Evolutionary conservation across 179 eudicot genomes (phyloP), one percentile per base, ranked within the genome.

Genomic region (Silene noctiflora): DNA sequence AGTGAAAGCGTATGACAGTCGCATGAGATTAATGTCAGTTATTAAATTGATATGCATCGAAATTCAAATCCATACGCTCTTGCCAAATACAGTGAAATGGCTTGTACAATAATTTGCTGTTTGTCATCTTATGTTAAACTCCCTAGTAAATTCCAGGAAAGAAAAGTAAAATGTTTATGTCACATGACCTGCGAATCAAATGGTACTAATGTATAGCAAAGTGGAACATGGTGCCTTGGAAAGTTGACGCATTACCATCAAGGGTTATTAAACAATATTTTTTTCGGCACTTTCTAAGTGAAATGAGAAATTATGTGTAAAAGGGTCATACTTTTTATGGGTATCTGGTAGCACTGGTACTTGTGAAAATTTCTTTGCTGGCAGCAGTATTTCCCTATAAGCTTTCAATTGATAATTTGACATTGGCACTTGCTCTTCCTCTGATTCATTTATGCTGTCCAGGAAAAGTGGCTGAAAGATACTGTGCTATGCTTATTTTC

Each of bases 381-480:
- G 46, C 24, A n/a, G 66, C 17, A 67, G 22, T 33, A 33, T 1
- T 67, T 0, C 14, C 48, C 39, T 66, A 2, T 3, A 21, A 11
- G 12, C 22, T 25, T 21, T 69, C 6, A 3, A 21, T 69, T 69
- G 46, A 48, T 27, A 53, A 25, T 71, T 69, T 69, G 46, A 48
- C 27, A 53, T 55, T 55, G 63, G n/a, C 74, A 53, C 16, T 25
- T 71, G 59, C 25, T 53, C 42, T 58, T 33, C 46, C 27, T 17
- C 19, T 72, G 21, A n/a, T 44, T 58, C 35, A 29, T 63, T 27
- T 24, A 11, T 55, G 51, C 42, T 63, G 17, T 14, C 77, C 87
- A 96, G 99, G 99, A 96, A 83, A 84, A 81, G 46, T 96, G 97
- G 98, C 85, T 96, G 83, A 90, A 89, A 81, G 92, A 91, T 75